Base-by-base conservation (phyloP, 169 alveolate genomes). In the Cyclospora cayetanensis region DNA sequence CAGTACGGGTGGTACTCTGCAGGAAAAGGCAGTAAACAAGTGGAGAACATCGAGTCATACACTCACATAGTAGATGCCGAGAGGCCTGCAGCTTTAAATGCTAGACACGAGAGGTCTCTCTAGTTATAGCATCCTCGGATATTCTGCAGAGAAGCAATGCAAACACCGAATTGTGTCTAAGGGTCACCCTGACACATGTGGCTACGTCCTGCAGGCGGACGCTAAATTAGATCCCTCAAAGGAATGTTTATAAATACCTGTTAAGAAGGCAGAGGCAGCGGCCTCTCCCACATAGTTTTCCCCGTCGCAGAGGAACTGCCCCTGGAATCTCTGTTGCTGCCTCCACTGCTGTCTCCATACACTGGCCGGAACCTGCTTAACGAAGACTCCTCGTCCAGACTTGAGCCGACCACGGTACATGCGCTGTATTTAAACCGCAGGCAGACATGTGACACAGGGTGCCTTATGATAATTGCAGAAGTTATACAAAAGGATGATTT, bases 281-380 rank as follows among this genome's bases (percentile, higher is more conserved):
- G 97, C 97, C 66, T 95, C 97, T 94, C 94, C 94, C 3, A 95
- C 97, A 83, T 95, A 95, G 68, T 95, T 95, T 39, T 95, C 97
- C 18, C 97, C 97, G 91, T 95, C 97, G 18, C 97, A 95, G 60
- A 95, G 93, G 70, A 93, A 95, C 53, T 91, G 94, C 2, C 97
- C 97, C 31, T 95, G 95, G 91, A 89, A 95, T 34, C 93, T 91
- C 86, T 91, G 94, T 80, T 92, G 93, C 83, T 91, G 83, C 74
- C 90, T 92, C 94, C 94, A 94, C 68, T 95, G 97, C 63, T 94
- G 91, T 37, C 90, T 65, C 97, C 97, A 95, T 65, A 95, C 95
- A 27, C 91, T 85, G 25, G 93, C 90, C 46, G 97, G 97, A 25
- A 95, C 76, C 77, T 92, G 94, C 82, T 95, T 95, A 34, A 95